Evolutionary conservation across 106 monocot species (phyloP).

Genomic region (Dendrobium huoshanense): DNA sequence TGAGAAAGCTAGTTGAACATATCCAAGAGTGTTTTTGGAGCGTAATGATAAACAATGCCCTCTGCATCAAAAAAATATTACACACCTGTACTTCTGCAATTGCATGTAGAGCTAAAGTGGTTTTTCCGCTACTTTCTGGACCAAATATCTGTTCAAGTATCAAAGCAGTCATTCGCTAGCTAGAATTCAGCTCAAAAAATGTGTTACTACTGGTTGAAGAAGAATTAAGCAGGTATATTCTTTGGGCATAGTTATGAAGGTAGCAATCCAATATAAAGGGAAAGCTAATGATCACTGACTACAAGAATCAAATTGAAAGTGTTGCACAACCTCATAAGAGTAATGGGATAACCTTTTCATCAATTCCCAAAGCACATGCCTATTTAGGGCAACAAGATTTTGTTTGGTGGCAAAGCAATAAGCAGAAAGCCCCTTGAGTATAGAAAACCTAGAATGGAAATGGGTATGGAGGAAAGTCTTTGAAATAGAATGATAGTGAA

Average conservation of each 20-base stretch:
- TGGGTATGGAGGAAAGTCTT: too few relatives aligned
- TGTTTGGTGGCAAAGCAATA: too few relatives aligned
- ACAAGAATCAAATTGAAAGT: background rate
- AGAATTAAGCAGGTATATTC: background rate
- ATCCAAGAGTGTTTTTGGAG: background rate
- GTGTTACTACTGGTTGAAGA: background rate
- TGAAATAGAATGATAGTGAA: too few relatives aligned
- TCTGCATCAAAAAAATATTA: background rate
- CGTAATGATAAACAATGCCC: background rate
- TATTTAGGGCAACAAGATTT: too few relatives aligned
- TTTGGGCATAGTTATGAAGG: background rate
- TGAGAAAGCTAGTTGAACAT: background rate
- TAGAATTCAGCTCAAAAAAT: background rate
- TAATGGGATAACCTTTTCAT: too few relatives aligned
- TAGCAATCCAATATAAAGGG: background rate
- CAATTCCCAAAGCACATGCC: too few relatives aligned
- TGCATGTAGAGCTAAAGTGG: slow-evolving; percentile 94
- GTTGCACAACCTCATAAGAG: too few relatives aligned
- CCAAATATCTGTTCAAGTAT: slow-evolving; percentile 67
- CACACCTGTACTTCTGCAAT: slow-evolving; percentile 97
- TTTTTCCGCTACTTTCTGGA: slow-evolving; percentile 98
- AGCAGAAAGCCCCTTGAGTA: too few relatives aligned
- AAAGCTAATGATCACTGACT: background rate
- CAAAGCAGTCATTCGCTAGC: background rate
- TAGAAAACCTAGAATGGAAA: too few relatives aligned